phyloP scores from a whole-genome alignment of 2,329 filamentous ascomycete species.

The Microdochium bolleyi region DNA sequence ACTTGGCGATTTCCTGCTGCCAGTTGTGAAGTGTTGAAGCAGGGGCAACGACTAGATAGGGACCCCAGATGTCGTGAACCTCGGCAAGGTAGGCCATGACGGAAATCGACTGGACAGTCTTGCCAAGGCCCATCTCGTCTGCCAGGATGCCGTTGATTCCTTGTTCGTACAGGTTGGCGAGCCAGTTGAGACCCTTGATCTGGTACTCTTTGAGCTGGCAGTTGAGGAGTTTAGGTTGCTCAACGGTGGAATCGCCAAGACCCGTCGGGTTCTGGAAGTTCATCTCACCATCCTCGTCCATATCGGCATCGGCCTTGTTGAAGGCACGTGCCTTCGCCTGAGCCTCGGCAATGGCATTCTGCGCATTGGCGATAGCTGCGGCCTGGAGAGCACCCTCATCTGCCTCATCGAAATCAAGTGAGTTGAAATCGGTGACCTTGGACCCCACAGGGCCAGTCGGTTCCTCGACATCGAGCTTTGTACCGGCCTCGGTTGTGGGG shows the following conservation, averaged over 20 bases:
- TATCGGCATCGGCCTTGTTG: conserved; percentile 64
- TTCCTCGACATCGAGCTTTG: conserved; percentile 41
- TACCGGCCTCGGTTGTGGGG: conserved; percentile 28
- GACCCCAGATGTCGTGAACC: conserved; percentile 96
- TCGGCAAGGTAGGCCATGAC: conserved; percentile 99
- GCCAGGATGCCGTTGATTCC: conserved; percentile 99
- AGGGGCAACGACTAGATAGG: conserved; percentile 92
- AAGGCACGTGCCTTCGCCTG: conserved; percentile 90
- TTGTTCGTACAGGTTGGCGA: conserved; percentile 97
- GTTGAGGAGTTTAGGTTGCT: conserved; percentile 88
- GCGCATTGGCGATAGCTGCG: conserved; percentile 90
- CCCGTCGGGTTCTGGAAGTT: conserved; percentile 99
- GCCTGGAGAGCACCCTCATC: conserved; percentile 75
- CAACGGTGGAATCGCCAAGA: conserved; percentile 86
- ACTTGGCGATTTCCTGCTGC: conserved; percentile 96
- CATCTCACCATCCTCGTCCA: conserved; percentile 93
- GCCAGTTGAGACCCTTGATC: conserved; percentile 97
- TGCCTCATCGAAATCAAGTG: conserved; percentile 91
- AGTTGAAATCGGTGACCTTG: conserved; percentile 89
- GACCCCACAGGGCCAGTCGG: conserved; percentile 44
- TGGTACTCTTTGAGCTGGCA: conserved; percentile 98
- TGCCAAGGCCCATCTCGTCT: conserved; percentile 99
- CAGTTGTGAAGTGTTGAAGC: conserved; percentile 97
- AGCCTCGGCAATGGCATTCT: conserved; percentile 90
- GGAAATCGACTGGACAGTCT: conserved; percentile 97